Evolutionary conservation across 495 filamentous ascomycete species (phyloP), one percentile per base, ranked within the genome.

Genomic region (Hyaloscypha bicolor): DNA sequence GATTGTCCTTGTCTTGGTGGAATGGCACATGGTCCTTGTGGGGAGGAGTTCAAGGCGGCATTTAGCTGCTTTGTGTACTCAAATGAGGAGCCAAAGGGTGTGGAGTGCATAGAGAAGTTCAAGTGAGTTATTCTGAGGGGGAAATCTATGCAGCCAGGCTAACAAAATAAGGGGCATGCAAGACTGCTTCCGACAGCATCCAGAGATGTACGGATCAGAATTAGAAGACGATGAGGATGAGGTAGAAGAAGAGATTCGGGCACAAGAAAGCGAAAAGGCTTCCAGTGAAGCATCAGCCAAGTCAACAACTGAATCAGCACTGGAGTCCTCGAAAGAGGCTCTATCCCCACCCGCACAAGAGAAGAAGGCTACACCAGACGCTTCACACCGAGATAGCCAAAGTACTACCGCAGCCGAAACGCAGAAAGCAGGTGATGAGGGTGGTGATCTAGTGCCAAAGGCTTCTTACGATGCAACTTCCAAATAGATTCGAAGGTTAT

Each of bases 21-120:
- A 32, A 99, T 99, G 95, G 95, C 95, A 9, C 83, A 97, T 78
- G 95, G 95, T 0, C 96, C 96, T 42, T 99, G 94, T 77, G 95
- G 96, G 35, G 92, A 94, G 78, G 86, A 97, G 73, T 99, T 99
- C 84, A 91, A 87, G 80, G 88, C 86, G 5, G 95, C 95, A 0
- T 99, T 99, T 73, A 96, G 92, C 86, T 99, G 95, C 83, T 99
- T 99, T 75, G 91, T 99, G 8, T 96, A 89, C 81, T 95, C 91
- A 5, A 87, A 86, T 30, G 93, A 97, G 73, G 95, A 99, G 69
- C 92, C 93, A n/a, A 99, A 99, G 85, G 95, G 95, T 6, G 93
- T 97, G 78, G 95, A 98, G 67, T 99, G 95, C 79, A 96, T 99
- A 76, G 93, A 97, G 14, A 94, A 93, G 81, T 99, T 98, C 85